Conservation (phyloP, 192 early-diverging fungal genomes). For the Coemansia umbellata region DNA sequence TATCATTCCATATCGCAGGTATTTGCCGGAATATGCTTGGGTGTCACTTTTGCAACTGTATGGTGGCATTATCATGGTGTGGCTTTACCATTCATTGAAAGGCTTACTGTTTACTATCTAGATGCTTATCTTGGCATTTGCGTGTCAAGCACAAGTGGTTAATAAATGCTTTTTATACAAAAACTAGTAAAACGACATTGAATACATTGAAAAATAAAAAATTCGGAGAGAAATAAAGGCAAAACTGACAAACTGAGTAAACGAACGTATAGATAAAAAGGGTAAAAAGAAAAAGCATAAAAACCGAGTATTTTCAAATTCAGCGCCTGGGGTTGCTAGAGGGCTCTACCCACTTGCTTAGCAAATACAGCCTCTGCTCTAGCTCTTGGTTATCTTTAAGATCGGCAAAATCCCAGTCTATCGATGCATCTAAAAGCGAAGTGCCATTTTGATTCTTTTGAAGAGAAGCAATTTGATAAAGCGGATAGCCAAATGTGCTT, state of each 20-base stretch:
- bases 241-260: too few species aligned
- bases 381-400: constrained; percentile 52
- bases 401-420: constrained; percentile 47
- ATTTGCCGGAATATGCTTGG: constrained; percentile 19
- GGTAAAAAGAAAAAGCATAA: not conserved
- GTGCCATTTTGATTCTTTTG: constrained; percentile 24
- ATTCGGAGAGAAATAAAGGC: too few species aligned
- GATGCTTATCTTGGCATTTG: too few species aligned
- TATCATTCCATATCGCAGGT: constrained; percentile 38
- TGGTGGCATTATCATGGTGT: constrained; percentile 21
- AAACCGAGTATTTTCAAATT: not conserved
- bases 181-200: too few species aligned
- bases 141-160: too few species aligned
- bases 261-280: too few species aligned
- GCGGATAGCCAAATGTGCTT: constrained; percentile 40
- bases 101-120: too few species aligned
- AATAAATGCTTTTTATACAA: too few species aligned
- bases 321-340: not conserved
- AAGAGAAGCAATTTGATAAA: constrained; percentile 43
- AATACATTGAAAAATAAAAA: too few species aligned
- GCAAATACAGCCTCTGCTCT: constrained; percentile 47
- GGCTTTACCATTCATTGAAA: constrained; percentile 4
- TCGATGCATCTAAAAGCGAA: constrained; percentile 31
- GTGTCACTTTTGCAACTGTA: constrained; percentile 13
- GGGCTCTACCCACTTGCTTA: constrained; percentile 52